Evolutionary conservation across 2,329 filamentous ascomycete genomes (phyloP).

Genomic region (Tricladium varicosporioides): DNA sequence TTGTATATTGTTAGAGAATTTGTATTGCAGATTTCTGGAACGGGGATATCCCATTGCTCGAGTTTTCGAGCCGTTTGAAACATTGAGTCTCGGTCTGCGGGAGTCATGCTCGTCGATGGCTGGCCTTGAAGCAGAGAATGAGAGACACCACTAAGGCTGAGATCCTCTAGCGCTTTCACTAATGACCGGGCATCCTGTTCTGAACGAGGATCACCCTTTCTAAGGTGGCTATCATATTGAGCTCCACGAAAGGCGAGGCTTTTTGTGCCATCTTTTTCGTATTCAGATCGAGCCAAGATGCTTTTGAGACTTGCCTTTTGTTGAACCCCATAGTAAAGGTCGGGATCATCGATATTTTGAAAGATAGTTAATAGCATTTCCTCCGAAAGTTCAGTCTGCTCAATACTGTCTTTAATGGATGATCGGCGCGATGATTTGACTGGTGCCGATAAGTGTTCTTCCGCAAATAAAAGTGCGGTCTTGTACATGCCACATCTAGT

Average conservation of each 20-base stretch:
- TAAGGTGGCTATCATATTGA: slow-evolving; percentile 82
- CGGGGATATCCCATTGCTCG: slow-evolving; percentile 88
- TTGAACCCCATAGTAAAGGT: slow-evolving; percentile 90
- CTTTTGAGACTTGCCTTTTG: slow-evolving; percentile 74
- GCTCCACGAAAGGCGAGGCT: slow-evolving; percentile 89
- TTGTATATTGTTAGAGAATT: slow-evolving; percentile 73
- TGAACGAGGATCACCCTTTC: slow-evolving; percentile 54
- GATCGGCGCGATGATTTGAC: slow-evolving; percentile 63
- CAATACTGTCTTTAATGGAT: slow-evolving; percentile 48
- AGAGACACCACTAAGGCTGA: slow-evolving; percentile 84
- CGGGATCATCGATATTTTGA: slow-evolving; percentile 90
- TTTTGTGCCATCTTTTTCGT: slow-evolving; percentile 84
- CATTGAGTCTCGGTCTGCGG: slow-evolving; percentile 65
- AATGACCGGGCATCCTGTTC: slow-evolving; percentile 64
- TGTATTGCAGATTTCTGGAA: slow-evolving; percentile 59
- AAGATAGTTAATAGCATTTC: slow-evolving; percentile 80
- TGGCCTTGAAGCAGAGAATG: slow-evolving; percentile 73
- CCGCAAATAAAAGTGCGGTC: slow-evolving; percentile 78
- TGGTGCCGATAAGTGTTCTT: slow-evolving; percentile 62
- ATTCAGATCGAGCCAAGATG: slow-evolving; percentile 79
- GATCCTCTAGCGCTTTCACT: slow-evolving; percentile 71
- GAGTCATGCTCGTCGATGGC: slow-evolving; percentile 55
- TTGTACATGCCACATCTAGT: slow-evolving; percentile 81
- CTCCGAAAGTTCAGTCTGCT: slow-evolving; percentile 48
- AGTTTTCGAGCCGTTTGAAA: slow-evolving; percentile 78